A percentile compares a stretch with the other conserved stretches of the same genome.
phyloP scores from a whole-genome alignment of 2,329 filamentous ascomycete genomes.

The Pseudocercospora fijiensis region DNA sequence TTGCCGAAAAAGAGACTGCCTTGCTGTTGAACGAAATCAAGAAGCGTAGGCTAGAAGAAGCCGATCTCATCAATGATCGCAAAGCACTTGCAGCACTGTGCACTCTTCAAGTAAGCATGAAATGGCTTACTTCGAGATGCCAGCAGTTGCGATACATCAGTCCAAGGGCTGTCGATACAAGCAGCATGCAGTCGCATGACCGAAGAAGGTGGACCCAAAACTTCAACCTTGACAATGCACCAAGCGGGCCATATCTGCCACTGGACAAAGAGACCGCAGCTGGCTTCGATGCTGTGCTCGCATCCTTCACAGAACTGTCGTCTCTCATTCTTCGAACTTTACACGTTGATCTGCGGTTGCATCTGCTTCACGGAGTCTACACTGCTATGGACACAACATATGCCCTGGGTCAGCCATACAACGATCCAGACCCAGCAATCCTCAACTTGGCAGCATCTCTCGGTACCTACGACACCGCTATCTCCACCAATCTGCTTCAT shows the following conservation, averaged over 20 bases:
- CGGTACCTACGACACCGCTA: slow-evolving; percentile 81
- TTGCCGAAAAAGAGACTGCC: slow-evolving; percentile 61
- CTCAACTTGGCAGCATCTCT: slow-evolving; percentile 81
- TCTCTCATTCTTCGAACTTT: slow-evolving; percentile 77
- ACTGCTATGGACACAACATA: slow-evolving; percentile 51
- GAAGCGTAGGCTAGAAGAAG: slow-evolving; percentile 65
- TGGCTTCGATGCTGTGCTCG: slow-evolving; percentile 84
- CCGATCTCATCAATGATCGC: slow-evolving; percentile 84
- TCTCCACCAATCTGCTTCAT: slow-evolving; percentile 68
- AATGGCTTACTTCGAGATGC: slow-evolving; percentile 88
- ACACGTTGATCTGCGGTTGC: slow-evolving; percentile 84
- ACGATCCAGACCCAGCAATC: slow-evolving; percentile 75
- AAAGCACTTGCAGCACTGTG: slow-evolving; percentile 84
- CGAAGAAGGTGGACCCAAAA: slow-evolving; percentile 72
- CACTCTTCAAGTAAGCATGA: slow-evolving; percentile 93
- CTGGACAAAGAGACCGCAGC: slow-evolving; percentile 81
- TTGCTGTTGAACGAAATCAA: slow-evolving; percentile 55
- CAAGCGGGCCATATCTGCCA: slow-evolving; percentile 74
- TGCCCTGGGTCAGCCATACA: slow-evolving; percentile 67
- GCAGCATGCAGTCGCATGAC: slow-evolving; percentile 51
- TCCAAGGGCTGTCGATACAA: slow-evolving; percentile 66
- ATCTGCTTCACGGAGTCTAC: slow-evolving; percentile 75
- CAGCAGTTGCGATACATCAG: slow-evolving; percentile 80
- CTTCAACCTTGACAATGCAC: slow-evolving; percentile 30
- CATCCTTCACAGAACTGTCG: slow-evolving; percentile 78